Conservation (phyloP, 257 asterid species). For the Capsicum pubescens region DNA sequence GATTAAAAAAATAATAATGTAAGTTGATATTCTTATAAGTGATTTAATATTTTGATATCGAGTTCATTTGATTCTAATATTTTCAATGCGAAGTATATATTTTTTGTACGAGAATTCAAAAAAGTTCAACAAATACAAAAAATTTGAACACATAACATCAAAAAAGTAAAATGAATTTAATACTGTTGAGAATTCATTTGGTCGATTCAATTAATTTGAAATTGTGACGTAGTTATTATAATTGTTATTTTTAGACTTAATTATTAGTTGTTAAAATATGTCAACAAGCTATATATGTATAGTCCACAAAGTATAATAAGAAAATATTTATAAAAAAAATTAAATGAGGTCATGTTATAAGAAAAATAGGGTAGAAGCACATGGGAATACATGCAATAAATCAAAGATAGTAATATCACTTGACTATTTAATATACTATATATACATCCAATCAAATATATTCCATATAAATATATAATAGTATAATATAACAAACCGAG, state of each 20-base stretch:
- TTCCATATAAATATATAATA: neutral
- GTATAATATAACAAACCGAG: neutral
- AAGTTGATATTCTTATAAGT: neutral
- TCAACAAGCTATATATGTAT: neutral
- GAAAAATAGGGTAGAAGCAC: neutral
- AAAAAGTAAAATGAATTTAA: neutral
- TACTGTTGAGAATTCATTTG: neutral
- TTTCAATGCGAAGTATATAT: too few species aligned
- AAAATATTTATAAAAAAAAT: neutral
- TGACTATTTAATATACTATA: neutral
- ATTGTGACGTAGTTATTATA: too few species aligned
- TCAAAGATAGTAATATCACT: neutral
- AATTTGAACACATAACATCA: neutral
- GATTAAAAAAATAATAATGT: neutral
- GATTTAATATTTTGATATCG: too few species aligned
- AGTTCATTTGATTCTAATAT: too few species aligned
- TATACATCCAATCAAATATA: neutral
- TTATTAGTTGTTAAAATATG: neutral
- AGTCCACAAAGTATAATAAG: neutral
- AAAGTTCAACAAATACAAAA: neutral
- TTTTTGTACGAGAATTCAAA: too few species aligned
- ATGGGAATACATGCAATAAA: conserved; percentile 3
- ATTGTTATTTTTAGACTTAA: neutral
- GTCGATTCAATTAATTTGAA: neutral
- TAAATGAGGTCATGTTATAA: neutral